Percentiles rank a stretch among this genome's conserved stretches.
phyloP scores from a whole-genome alignment of 805 yeast species.

The Nakazawaea wickerhamii region DNA sequence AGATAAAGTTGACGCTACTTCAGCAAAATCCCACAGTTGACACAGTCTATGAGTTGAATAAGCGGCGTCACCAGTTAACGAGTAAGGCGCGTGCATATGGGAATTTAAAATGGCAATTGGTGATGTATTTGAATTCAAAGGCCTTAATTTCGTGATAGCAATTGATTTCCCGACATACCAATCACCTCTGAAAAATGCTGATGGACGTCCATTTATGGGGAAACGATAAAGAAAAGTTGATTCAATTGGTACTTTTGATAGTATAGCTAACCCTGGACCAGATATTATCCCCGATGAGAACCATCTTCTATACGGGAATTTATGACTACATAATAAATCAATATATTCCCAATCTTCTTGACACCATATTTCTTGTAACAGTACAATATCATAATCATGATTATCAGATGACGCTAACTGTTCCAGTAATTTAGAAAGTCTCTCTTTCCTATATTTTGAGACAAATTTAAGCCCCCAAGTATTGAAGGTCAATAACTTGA shows the following conservation, averaged over 20 bases:
- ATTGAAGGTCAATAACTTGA: slow-evolving; percentile 63
- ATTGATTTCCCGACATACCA: slow-evolving; percentile 95
- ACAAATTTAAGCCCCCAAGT: slow-evolving; percentile 89
- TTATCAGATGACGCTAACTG: slow-evolving; percentile 37
- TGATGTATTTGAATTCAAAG: slow-evolving; percentile 37
- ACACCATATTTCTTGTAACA: slow-evolving; percentile 95
- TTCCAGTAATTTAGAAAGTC: slow-evolving; percentile 73
- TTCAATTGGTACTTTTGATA: slow-evolving; percentile 80
- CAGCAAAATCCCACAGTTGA: slow-evolving; percentile 94
- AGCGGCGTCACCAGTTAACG: slow-evolving; percentile 76
- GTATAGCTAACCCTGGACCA: slow-evolving; percentile 88
- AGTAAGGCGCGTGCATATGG: slow-evolving; percentile 97
- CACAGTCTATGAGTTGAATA: slow-evolving; percentile 86
- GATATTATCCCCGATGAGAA: slow-evolving; percentile 81
- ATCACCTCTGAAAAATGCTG: slow-evolving; percentile 92
- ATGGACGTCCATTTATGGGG: slow-evolving; percentile 90
- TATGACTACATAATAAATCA: slow-evolving; percentile 33
- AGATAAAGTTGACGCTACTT: slow-evolving; percentile 52
- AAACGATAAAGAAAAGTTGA: slow-evolving; percentile 76
- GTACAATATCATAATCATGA: slow-evolving; percentile 70
- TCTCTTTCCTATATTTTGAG: slow-evolving; percentile 58
- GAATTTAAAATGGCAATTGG: slow-evolving; percentile 81
- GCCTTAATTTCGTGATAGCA: slow-evolving; percentile 63
- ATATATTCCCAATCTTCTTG: slow-evolving; percentile 75
- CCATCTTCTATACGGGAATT: slow-evolving; percentile 60